These are phyloP conservation scores for Populus tomentosa DNA, from an alignment of 441 rosid species.

Conservation along the genomic window DNA sequence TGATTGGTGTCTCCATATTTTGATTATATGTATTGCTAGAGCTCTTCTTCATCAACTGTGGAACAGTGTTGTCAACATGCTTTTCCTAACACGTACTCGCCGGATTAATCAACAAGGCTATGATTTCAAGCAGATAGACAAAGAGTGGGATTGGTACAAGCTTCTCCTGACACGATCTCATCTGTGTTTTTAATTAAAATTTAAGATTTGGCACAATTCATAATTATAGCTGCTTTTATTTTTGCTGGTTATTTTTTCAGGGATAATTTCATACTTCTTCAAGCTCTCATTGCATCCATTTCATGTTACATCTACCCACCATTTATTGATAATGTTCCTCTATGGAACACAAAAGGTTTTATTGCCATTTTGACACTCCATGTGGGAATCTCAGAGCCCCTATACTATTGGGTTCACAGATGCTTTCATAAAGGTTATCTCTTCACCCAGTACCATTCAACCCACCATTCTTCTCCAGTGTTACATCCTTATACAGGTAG, in stretches of 20 bases:
- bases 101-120: constrained; percentile 59
- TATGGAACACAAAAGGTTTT: constrained; percentile 70
- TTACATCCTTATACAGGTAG: constrained; percentile 70
- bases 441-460: constrained; percentile 65
- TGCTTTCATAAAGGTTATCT: constrained; percentile 50
- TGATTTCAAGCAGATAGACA: constrained; percentile 84
- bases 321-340: constrained; percentile 42
- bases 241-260: constrained; percentile 32
- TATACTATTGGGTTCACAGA: too few species aligned
- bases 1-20: constrained; percentile 63
- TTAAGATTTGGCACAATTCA: too few species aligned
- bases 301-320: constrained; percentile 47
- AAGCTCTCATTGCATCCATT: constrained; percentile 57
- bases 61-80: constrained; percentile 53
- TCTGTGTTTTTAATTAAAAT: too few species aligned
- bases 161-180: background rate
- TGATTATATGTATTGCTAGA: constrained; percentile 48
- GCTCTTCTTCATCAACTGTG: constrained; percentile 26
- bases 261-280: constrained; percentile 88
- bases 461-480: constrained; percentile 78
- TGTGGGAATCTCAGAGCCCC: constrained; percentile 74
- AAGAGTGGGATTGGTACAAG: constrained; percentile 83
- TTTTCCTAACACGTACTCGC: constrained; percentile 51
- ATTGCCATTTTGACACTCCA: constrained; percentile 56
- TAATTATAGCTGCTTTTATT: background rate